Evolutionary conservation across 2,329 filamentous ascomycete species (phyloP).

Genomic region (Pleurostoma richardsiae): DNA sequence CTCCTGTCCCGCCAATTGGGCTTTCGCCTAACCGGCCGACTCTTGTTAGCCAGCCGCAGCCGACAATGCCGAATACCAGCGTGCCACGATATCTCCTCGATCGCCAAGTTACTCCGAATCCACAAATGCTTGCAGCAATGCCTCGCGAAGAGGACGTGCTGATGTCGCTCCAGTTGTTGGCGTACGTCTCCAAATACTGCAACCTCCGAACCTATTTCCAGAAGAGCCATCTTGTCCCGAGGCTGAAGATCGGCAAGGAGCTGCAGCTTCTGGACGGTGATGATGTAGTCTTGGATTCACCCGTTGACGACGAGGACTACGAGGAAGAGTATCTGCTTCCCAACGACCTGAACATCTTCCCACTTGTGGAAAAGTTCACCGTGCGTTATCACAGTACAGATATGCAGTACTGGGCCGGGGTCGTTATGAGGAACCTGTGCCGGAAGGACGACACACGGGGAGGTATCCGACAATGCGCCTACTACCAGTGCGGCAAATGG

Average conservation of each 20-base stretch:
- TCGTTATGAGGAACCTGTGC: slow-evolving; percentile 98
- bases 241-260: slow-evolving; percentile 83
- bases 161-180: slow-evolving; percentile 94
- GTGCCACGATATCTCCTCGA: slow-evolving; percentile 79
- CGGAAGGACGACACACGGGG: slow-evolving; percentile 94
- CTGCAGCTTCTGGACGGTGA: slow-evolving; percentile 74
- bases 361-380: slow-evolving; percentile 96
- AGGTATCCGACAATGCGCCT: slow-evolving; percentile 93
- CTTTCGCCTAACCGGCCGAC: slow-evolving; percentile 70
- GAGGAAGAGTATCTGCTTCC: slow-evolving; percentile 86
- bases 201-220: slow-evolving; percentile 95
- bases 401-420: slow-evolving; percentile 99
- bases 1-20: slow-evolving; percentile 61
- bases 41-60: slow-evolving; percentile 67
- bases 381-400: slow-evolving; percentile 91
- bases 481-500: slow-evolving; percentile 98
- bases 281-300: slow-evolving; percentile 34
- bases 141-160: slow-evolving; percentile 95
- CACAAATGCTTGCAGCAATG: slow-evolving; percentile 81
- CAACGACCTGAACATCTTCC: slow-evolving; percentile 98
- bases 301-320: slow-evolving; percentile 55
- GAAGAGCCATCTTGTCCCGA: slow-evolving; percentile 86
- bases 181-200: slow-evolving; percentile 98
- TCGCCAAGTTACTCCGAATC: slow-evolving; percentile 61
- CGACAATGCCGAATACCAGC: slow-evolving; percentile 64